Base-by-base conservation (phyloP, 371 early-diverging fungal species). In the Mucor ambiguus region DNA sequence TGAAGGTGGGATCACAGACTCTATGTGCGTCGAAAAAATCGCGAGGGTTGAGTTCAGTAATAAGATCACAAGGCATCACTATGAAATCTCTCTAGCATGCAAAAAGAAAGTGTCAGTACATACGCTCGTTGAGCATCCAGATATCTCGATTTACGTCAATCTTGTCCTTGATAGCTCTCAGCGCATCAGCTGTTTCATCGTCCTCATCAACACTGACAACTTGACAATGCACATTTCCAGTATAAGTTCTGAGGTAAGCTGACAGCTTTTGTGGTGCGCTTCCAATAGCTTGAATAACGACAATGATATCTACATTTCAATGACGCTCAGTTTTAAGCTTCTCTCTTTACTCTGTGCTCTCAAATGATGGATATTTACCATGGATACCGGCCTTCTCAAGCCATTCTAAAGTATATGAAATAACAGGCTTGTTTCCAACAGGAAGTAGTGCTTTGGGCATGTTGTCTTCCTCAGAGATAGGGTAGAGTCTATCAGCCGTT, bases 381-480 rank as follows among this genome's bases (percentile, higher is more conserved):
- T 86, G 82, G 32, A 97, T 87, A 49, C 92, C 90, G 16, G 95
- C 94, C 46, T 86, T 84, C 67, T 96, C 96, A 8, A 98, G 85
- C 97, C 98, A 97, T 63, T 94, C 89, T 49, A 98, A 84, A 16
- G 90, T 89, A 72, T 98, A 95, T 67, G 89, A 87, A 67, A 98
- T 88, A 83, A 96, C 92, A 33, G 98, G 98, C 73, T 90, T 90
- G 77, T 96, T 96, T 18, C 92, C 97, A 35, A 97, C 84, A 12
- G 97, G 97, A 41, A 98, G 80, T 37, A 96, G 85, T 1, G 96
- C 95, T 74, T 96, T 96, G 20, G 96, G 95, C 72, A 92, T 69
- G 70, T 87, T 89, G 60, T 89, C 89, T 60, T 90, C 90, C 64
- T 93, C 94, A 4, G 92, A 88, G 75, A 95, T 83, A 43, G 95